Evolutionary conservation across 768 basidiomycete genomes (phyloP).

Genomic region (Tylopilus plumbeoviolaceoides): DNA sequence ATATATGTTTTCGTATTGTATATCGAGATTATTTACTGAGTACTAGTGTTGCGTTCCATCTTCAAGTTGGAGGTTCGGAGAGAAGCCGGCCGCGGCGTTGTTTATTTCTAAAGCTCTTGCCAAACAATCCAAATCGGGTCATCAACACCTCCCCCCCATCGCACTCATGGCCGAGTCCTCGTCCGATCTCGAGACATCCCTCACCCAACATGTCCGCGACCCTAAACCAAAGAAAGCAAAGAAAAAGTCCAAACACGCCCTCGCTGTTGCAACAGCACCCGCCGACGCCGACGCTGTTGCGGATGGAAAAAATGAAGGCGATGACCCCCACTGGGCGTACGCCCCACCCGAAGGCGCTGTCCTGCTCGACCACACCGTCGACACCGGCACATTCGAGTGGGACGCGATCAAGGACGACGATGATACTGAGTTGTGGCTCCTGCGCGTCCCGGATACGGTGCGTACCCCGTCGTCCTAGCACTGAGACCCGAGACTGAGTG

Average conservation of each 20-base stretch:
- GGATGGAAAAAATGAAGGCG: constrained; percentile 48
- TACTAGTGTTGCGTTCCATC: too few relatives aligned
- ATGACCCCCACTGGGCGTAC: constrained; percentile 56
- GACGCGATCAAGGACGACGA: constrained; percentile 51
- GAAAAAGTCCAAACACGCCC: constrained; percentile 4
- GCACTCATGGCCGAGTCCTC: too few relatives aligned
- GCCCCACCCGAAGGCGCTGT: constrained; percentile 52
- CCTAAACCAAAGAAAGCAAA: constrained; percentile 10
- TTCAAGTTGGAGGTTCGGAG: too few relatives aligned
- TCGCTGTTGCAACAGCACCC: constrained; percentile 4
- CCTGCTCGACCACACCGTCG: constrained; percentile 42
- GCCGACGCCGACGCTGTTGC: too few relatives aligned
- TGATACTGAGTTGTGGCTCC: constrained; percentile 66
- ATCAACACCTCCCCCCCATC: too few relatives aligned
- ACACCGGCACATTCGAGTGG: constrained; percentile 62
- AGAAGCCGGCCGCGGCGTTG: too few relatives aligned
- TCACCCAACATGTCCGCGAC: neutral
- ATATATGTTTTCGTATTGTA: too few relatives aligned
- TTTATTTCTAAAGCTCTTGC: too few relatives aligned
- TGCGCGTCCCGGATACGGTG: constrained; percentile 67
- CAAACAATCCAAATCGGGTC: too few relatives aligned
- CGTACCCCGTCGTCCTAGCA: neutral
- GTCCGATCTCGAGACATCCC: too few relatives aligned
- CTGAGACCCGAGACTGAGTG: too few relatives aligned
- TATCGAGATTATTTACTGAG: too few relatives aligned